These are phyloP conservation scores for Borovskyia barvae DNA, from an alignment of 208 protist genomes.

Conservation along the genomic window DNA sequence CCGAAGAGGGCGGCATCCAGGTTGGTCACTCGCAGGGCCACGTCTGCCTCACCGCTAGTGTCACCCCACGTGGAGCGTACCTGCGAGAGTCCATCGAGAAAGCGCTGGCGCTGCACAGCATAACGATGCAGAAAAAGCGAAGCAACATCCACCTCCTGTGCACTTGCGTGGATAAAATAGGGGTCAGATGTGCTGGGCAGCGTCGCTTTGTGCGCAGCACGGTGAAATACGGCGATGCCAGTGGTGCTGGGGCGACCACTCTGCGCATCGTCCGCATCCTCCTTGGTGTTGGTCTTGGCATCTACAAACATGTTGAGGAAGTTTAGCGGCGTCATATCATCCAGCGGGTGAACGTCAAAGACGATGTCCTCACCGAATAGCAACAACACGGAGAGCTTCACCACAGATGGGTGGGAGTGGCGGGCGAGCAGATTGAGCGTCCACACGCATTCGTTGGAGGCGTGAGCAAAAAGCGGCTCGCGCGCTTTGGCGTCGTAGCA, in stretches of 20 bases:
- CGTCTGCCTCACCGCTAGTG: slow-evolving; percentile 77
- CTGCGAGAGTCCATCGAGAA: slow-evolving; percentile 77
- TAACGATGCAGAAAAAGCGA: slow-evolving; percentile 89
- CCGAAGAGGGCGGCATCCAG: slow-evolving; percentile 81
- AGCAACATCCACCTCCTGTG: slow-evolving; percentile 82
- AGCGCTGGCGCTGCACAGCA: slow-evolving; percentile 87
- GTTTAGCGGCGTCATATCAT: slow-evolving; percentile 85
- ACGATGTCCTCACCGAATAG: slow-evolving; percentile 86
- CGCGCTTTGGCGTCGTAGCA: slow-evolving; percentile 83
- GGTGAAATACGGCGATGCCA: slow-evolving; percentile 79
- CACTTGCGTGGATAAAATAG: slow-evolving; percentile 83
- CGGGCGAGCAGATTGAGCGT: slow-evolving; percentile 72
- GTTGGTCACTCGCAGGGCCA: slow-evolving; percentile 62
- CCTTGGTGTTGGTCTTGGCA: slow-evolving; percentile 52
- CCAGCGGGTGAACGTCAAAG: slow-evolving; percentile 88
- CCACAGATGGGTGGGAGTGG: slow-evolving; percentile 90
- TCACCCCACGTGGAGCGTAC: slow-evolving; percentile 86
- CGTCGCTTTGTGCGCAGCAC: slow-evolving; percentile 54
- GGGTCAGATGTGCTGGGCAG: slow-evolving; percentile 84
- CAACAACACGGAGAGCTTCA: slow-evolving; percentile 83
- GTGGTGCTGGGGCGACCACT: slow-evolving; percentile 29
- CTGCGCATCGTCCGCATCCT: slow-evolving; percentile 24
- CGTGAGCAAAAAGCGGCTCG: slow-evolving; percentile 84
- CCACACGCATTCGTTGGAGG: slow-evolving; percentile 75
- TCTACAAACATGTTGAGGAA: slow-evolving; percentile 91